phyloP scores from a whole-genome alignment of 164 flowering plant genomes.

The Echeveria elegans region DNA sequence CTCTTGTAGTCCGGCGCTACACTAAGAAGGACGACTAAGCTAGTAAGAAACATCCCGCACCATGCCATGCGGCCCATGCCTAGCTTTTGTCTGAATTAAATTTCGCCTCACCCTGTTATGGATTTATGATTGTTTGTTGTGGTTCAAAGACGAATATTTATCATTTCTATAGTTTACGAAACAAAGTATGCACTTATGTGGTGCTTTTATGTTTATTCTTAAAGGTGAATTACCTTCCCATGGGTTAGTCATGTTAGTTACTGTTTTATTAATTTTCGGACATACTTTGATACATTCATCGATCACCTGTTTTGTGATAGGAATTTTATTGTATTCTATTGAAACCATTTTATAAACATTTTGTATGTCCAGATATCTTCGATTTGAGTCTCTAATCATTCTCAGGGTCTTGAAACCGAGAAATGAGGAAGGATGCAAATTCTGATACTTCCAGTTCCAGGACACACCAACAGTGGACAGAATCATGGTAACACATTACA shows the following conservation, averaged over 20 bases:
- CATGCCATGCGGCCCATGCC: neutral
- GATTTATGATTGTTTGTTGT: neutral
- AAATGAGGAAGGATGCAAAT: too few species aligned
- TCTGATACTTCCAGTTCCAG: neutral
- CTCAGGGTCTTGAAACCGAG: too few species aligned
- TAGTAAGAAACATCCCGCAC: neutral
- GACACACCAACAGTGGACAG: neutral
- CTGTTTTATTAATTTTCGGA: too few species aligned
- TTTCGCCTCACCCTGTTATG: neutral
- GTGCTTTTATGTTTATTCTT: neutral
- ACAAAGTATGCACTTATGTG: neutral
- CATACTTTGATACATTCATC: too few species aligned
- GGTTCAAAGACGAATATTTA: neutral
- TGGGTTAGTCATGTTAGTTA: too few species aligned
- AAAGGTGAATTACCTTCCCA: too few species aligned
- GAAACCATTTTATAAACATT: too few species aligned
- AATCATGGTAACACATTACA: neutral
- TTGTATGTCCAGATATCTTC: too few species aligned
- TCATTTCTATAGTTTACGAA: neutral
- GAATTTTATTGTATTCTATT: too few species aligned
- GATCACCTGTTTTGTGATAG: too few species aligned
- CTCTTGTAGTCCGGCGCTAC: conserved; percentile 56
- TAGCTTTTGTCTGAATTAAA: neutral
- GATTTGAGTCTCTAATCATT: too few species aligned
- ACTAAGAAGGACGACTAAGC: conserved; percentile 45